Base-by-base conservation (phyloP, 352 stramenopile species). In the Phytophthora cactorum region DNA sequence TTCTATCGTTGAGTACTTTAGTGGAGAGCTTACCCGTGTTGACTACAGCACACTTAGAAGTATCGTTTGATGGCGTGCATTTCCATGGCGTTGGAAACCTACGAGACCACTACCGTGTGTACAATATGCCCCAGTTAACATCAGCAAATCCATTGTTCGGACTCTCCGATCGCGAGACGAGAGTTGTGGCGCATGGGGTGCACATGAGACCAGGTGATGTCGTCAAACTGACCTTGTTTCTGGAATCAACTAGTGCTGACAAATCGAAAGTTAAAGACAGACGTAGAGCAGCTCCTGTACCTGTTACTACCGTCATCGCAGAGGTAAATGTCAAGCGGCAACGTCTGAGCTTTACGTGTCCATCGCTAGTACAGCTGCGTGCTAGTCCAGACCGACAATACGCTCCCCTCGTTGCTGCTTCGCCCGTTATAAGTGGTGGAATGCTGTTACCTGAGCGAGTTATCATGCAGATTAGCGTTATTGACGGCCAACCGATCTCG, bases 71-170 rank as follows among this genome's bases (percentile, higher is more conserved):
- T 56, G 50, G 51, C 5, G 46, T 57, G 11, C 70, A 78, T 46
- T 92, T 89, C 52, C 73, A 89, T 47, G 52, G 60, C 1, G 60
- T 81, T 9, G 81, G 84, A 2, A 69, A 89, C 28, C 57, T 92
- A 3, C 59, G 85, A 31, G 43, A 77, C 8, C 75, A 82, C 22
- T 91, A 88, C 32, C 62, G 53, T 3, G 73, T 89, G 4, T 91
- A 91, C 64, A 89, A 82, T 34, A 79, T 92, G 17, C 82, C 84
- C 2, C 66, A 81, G 10, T 38, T 92, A 5, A 77, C 70, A n/a
- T 84, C 59, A 0, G 76, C 80, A 8, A 63, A 29, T 3, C 84
- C 84, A 6, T 50, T 91, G 2, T 90, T 79, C 44, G 84, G 82
- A 0, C 47, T 74, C 0, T 73, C 70, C 3, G 70, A 89, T 31